Evolutionary conservation across 345 rosid species (phyloP), one percentile per base, ranked within the genome.

Genomic region (Garcia nutans): DNA sequence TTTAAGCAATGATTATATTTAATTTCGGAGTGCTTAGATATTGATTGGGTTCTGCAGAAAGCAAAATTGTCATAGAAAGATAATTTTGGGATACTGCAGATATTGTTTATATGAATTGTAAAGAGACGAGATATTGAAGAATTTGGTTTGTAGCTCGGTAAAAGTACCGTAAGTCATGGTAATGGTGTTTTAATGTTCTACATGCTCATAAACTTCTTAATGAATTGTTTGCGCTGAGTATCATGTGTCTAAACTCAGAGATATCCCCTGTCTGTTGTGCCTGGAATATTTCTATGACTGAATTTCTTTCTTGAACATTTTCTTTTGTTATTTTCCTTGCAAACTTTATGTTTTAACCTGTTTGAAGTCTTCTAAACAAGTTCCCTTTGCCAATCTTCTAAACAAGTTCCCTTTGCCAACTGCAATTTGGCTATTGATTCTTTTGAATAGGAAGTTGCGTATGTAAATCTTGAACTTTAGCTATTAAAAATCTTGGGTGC

Each of bases 1-100:
- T 68, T 50, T 23, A 70, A 31, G 64, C 74, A 52, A 41, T 63
- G 44, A 20, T 62, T 68, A 23, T 63, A 11, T 66, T 5, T 66
- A 42, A 45, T 42, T 37, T 66, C 4, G 12, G 17, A 68, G 26
- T 76, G 57, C 23, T 31, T 45, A 31, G 23, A 60, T n/a, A 54
- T n/a, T 76, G 13, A 24, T 52, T 62, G 50, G 42, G 31, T 31
- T 69, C 11, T 42, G 24, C 19, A 47, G 42, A 7, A 74, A 31
- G 41, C n/a, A 65, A 24, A 24, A 41, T 65, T 16, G 22, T 71
- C 1, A 10, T 49, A 23, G 49, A 33, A 1, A n/a, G 61, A 57
- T 7, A 22, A 22, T 59, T 37, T 5, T 37, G 41, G 64, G 24
- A 24, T 23, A 24, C 0, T 60, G 64, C 64, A 23, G 17, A 50